A percentile compares a stretch with the other conserved stretches of the same genome.
Evolutionary conservation across 768 basidiomycete species (phyloP).

Genomic region (Hydnum rufescens): DNA sequence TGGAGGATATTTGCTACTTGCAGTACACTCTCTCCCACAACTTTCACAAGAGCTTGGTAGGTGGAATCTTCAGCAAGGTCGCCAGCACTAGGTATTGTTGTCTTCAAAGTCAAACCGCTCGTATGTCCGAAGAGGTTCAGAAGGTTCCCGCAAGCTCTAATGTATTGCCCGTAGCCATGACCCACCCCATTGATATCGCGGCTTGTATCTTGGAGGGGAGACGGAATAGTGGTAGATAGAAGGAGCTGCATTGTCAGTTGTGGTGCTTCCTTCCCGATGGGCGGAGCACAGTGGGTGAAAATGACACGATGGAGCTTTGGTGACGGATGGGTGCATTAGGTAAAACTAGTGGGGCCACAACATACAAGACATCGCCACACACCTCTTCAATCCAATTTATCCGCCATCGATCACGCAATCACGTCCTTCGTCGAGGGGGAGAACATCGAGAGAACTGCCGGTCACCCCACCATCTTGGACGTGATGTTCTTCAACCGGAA

Average conservation of each 20-base stretch:
- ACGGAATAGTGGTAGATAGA: not conserved
- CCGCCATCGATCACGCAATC: too few relatives aligned
- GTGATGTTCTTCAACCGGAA: too few relatives aligned
- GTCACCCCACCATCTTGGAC: too few relatives aligned
- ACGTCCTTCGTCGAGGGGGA: too few relatives aligned
- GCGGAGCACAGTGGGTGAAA: not conserved
- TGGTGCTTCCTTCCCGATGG: not conserved
- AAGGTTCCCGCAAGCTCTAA: not conserved
- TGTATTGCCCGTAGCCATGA: not conserved
- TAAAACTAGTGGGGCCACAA: too few relatives aligned
- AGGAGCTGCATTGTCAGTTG: not conserved
- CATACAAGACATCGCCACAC: too few relatives aligned
- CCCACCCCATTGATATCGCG: not conserved
- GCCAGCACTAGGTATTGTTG: not conserved
- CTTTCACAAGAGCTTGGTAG: not conserved
- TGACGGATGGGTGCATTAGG: too few relatives aligned
- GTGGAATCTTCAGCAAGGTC: not conserved
- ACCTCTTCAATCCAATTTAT: not conserved
- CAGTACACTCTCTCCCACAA: not conserved
- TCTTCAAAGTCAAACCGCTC: too few relatives aligned
- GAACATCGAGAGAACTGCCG: too few relatives aligned
- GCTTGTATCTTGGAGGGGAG: too few relatives aligned
- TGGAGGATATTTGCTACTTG: too few relatives aligned
- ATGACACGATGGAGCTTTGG: not conserved
- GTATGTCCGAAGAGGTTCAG: not conserved